phyloP scores from a whole-genome alignment of 495 filamentous ascomycete species.

The Penicillium chermesinum region DNA sequence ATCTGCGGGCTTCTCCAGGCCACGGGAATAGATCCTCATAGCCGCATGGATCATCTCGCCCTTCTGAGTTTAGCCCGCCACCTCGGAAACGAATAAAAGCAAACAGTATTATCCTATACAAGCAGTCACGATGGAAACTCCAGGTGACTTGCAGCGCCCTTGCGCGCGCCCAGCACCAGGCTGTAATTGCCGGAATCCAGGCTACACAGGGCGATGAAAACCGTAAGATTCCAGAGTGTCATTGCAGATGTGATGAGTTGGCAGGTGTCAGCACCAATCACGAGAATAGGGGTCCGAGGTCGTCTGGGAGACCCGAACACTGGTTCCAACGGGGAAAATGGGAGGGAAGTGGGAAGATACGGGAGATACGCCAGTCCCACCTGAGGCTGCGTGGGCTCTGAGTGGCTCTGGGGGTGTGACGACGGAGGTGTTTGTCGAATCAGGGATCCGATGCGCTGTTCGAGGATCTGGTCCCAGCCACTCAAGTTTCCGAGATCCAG shows the following conservation, averaged over 20 bases:
- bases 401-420: neutral
- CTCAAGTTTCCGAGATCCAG: neutral
- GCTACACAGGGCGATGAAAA: too few species aligned
- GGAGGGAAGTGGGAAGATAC: neutral
- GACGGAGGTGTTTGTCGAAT: neutral
- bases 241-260: constrained; percentile 16
- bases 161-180: constrained; percentile 2
- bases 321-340: neutral
- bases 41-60: too few species aligned
- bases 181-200: too few species aligned
- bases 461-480: neutral
- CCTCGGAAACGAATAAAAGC: neutral
- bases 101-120: neutral
- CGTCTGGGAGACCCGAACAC: constrained; percentile 20
- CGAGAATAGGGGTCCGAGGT: constrained; percentile 13
- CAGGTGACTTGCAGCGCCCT: neutral
- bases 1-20: too few species aligned
- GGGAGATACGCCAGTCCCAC: neutral
- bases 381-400: neutral
- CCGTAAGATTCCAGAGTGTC: too few species aligned
- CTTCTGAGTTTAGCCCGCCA: too few species aligned
- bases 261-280: constrained; percentile 26
- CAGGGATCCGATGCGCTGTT: neutral
- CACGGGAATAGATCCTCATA: too few species aligned
- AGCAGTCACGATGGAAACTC: neutral